Base-by-base conservation (phyloP, 805 yeast genomes). In the Myxozyma mucilagina region DNA sequence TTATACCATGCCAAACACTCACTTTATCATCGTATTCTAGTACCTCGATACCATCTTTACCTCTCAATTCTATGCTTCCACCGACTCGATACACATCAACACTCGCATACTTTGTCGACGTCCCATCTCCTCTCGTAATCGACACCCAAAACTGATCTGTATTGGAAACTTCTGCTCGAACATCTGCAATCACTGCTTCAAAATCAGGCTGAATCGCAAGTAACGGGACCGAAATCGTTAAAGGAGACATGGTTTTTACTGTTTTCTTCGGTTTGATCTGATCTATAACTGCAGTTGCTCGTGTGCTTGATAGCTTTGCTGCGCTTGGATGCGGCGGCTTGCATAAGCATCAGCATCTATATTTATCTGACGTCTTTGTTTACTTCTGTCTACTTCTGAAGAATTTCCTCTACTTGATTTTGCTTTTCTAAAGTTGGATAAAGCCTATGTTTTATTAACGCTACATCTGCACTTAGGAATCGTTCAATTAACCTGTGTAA, bases 171-270 rank as follows among this genome's bases (percentile, higher is more conserved):
- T 74, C 76, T 0, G 52, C 14, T 18, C 55, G 56, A 0, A 76
- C 78, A 53, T 80, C 85, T 0, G 65, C 50, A 14, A 82, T 71
- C 7, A 78, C 81, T 1, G 79, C 83, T 31, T 69, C 67, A 59
- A 82, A 80, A 7, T 79, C 71, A 3, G 78, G 74, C 70, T 84
- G 87, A 3, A 82, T 73, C n/a, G 73, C 68, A 14, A 74, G 56
- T 11, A 51, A 36, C 10, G 72, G 71, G 16, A 68, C 18, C 1
- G 62, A 45, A 8, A 54, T 52, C 42, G 63, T 47, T 39, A 31
- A 59, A 5, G 56, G 59, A 7, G 64, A 47, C 64, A 57, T 56
- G 16, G 29, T 16, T 18, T 18, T 16, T 41, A n/a, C 45, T 24
- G 29, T 24, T 24, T 24, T 24, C 29, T 24, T 20, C 32, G 11